phyloP scores from a whole-genome alignment of 208 protist genomes.

The Trypanosoma cruzi region DNA sequence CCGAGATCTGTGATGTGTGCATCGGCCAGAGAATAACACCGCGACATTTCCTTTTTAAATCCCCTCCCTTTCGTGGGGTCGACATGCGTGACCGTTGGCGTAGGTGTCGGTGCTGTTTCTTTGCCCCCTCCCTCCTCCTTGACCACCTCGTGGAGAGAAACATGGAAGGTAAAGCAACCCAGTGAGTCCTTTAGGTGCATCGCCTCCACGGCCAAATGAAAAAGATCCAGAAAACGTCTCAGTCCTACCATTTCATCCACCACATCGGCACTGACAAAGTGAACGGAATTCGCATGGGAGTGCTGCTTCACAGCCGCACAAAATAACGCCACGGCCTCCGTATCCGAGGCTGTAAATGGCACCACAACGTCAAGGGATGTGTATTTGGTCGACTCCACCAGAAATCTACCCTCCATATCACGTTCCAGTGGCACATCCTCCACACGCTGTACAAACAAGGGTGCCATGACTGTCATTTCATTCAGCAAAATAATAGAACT shows the following conservation, averaged over 20 bases:
- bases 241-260: not conserved
- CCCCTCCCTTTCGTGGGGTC: too few relatives aligned
- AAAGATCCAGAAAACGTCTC: not conserved
- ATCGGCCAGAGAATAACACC: slow-evolving; percentile 31
- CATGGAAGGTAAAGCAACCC: slow-evolving; percentile 46
- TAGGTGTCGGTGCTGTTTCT: not conserved
- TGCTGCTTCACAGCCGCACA: slow-evolving; percentile 1
- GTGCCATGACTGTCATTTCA: slow-evolving; percentile 70
- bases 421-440: slow-evolving; percentile 39
- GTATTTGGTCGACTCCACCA: slow-evolving; percentile 29
- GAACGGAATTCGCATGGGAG: not conserved
- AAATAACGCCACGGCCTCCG: slow-evolving; percentile 35
- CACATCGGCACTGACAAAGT: not conserved
- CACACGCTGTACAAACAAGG: slow-evolving; percentile 74
- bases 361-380: slow-evolving; percentile 39
- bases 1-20: slow-evolving; percentile 57
- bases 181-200: slow-evolving; percentile 64
- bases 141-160: slow-evolving; percentile 25
- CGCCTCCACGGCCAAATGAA: slow-evolving; percentile 25
- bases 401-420: slow-evolving; percentile 1
- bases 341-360: slow-evolving; percentile 43
- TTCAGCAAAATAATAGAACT: slow-evolving; percentile 71
- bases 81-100: not conserved
- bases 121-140: not conserved
- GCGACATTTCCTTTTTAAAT: too few relatives aligned